These are phyloP conservation scores for Protomyces inundatus DNA, from an alignment of 1,139 yeast genomes.

Conservation along the genomic window DNA sequence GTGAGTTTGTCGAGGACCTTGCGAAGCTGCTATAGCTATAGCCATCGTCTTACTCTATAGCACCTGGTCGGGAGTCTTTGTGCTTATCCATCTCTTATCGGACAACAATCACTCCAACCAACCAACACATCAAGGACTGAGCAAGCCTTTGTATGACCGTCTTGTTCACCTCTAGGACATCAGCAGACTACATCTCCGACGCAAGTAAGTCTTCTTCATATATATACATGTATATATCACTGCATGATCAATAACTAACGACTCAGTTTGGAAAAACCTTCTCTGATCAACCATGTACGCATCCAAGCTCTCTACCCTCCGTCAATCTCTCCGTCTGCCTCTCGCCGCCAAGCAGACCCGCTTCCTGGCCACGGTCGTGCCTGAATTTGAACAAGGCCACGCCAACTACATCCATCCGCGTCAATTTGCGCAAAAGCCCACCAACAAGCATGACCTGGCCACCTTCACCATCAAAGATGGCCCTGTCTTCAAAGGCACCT, in stretches of 20 bases:
- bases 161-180: neutral
- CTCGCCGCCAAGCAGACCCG: neutral
- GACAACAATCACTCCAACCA: neutral
- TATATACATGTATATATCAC: too few species aligned
- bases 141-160: neutral
- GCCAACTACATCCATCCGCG: slow-evolving; percentile 24
- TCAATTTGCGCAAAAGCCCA: slow-evolving; percentile 22
- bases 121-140: neutral
- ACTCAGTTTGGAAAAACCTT: neutral
- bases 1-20: slow-evolving; percentile 69
- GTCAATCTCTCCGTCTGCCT: neutral
- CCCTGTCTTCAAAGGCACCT: slow-evolving; percentile 85
- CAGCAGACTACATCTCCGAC: slow-evolving; percentile 1
- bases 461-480: slow-evolving; percentile 88
- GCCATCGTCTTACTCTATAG: neutral
- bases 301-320: neutral
- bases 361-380: neutral
- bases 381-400: neutral
- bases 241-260: neutral
- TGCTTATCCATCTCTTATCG: too few species aligned
- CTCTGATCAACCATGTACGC: neutral
- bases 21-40: slow-evolving; percentile 35
- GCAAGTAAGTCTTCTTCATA: neutral
- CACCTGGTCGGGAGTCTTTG: too few species aligned
- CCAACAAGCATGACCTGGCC: slow-evolving; percentile 59